Percentiles rank a stretch among this genome's conserved stretches.
Conservation (phyloP, 257 asterid species). For the Lithospermum erythrorhizon region DNA sequence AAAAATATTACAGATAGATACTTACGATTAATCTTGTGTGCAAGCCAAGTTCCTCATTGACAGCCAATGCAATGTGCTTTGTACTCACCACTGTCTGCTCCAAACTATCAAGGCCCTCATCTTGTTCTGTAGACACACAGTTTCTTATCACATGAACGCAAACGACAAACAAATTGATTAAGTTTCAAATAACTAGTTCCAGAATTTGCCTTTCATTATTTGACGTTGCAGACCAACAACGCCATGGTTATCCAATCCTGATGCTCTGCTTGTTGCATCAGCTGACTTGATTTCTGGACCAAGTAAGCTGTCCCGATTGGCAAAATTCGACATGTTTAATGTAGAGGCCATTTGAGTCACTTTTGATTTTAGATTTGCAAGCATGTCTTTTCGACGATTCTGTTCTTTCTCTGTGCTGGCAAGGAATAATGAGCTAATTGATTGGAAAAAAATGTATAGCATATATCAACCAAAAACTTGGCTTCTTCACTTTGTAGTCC, state of each 20-base stretch:
- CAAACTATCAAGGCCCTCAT: slow-evolving; percentile 78
- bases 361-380: slow-evolving; percentile 56
- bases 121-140: slow-evolving; percentile 52
- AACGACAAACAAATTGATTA: slow-evolving; percentile 4
- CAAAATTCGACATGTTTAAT: slow-evolving; percentile 82
- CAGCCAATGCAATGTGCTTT: slow-evolving; percentile 89
- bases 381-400: slow-evolving; percentile 83
- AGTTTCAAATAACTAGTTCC: not conserved
- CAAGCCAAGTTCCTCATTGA: slow-evolving; percentile 85
- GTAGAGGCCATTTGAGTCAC: slow-evolving; percentile 75
- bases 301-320: slow-evolving; percentile 80
- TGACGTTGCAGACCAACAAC: slow-evolving; percentile 87
- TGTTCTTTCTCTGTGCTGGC: slow-evolving; percentile 84
- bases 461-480: too few species aligned
- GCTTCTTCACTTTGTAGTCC: too few species aligned
- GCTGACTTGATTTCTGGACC: slow-evolving; percentile 85
- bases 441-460: not conserved
- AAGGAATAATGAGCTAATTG: slow-evolving; percentile 10
- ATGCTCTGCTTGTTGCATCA: slow-evolving; percentile 73
- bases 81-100: slow-evolving; percentile 88
- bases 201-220: slow-evolving; percentile 71
- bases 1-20: slow-evolving; percentile 6
- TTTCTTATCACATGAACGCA: slow-evolving; percentile 2
- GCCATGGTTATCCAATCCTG: slow-evolving; percentile 77
- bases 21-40: slow-evolving; percentile 86